These are phyloP conservation scores for Trypanosoma brucei DNA, from an alignment of 208 protist species.

Conservation along the genomic window DNA sequence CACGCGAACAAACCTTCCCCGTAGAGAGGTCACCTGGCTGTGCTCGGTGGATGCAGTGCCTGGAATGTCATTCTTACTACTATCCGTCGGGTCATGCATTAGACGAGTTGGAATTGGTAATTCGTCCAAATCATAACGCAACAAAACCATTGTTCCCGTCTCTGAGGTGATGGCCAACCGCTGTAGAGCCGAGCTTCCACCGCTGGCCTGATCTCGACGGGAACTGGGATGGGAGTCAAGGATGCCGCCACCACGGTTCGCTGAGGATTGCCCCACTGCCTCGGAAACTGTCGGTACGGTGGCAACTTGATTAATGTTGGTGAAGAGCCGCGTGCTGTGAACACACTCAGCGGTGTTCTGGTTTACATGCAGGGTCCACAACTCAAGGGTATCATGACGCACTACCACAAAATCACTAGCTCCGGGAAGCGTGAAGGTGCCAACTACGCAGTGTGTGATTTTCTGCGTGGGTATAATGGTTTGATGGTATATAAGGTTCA, in stretches of 20 bases:
- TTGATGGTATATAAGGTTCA: slow-evolving; percentile 72
- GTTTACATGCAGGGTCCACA: slow-evolving; percentile 63
- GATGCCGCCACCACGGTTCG: slow-evolving; percentile 15
- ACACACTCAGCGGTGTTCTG: slow-evolving; percentile 53
- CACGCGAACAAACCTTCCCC: slow-evolving; percentile 89
- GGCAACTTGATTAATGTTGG: slow-evolving; percentile 51
- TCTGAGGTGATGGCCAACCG: slow-evolving; percentile 91
- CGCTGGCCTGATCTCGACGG: not conserved
- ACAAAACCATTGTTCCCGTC: slow-evolving; percentile 91
- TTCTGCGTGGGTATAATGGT: slow-evolving; percentile 75
- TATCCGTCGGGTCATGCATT: slow-evolving; percentile 9
- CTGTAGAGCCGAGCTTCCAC: slow-evolving; percentile 10
- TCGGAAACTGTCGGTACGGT: slow-evolving; percentile 44
- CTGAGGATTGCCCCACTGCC: not conserved
- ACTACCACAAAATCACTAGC: slow-evolving; percentile 62
- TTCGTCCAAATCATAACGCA: slow-evolving; percentile 90
- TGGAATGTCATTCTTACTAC: not conserved
- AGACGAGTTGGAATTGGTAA: slow-evolving; percentile 37
- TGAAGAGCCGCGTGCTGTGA: slow-evolving; percentile 51
- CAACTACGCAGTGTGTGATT: slow-evolving; percentile 64
- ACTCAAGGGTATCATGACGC: slow-evolving; percentile 58
- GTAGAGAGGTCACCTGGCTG: slow-evolving; percentile 48
- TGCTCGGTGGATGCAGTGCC: not conserved
- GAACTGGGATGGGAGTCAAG: slow-evolving; percentile 9
- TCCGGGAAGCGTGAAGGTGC: slow-evolving; percentile 70